Base-by-base conservation (phyloP, 208 protist species). In the Jaenimonas drosophilae region DNA sequence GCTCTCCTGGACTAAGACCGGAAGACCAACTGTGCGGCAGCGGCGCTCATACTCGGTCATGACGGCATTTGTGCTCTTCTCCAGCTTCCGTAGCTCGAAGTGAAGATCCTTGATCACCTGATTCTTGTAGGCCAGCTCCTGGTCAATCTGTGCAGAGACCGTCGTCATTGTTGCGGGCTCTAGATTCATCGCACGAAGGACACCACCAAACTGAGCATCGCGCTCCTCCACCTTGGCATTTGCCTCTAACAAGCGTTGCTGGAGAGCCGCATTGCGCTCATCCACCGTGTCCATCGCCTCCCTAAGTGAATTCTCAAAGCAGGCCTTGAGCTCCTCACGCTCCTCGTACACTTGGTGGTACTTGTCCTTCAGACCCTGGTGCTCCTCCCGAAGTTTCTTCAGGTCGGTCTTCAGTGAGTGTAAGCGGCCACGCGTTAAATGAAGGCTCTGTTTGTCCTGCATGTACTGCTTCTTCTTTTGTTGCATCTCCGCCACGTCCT, bases 71-170 rank as follows among this genome's bases (percentile, higher is more conserved):
- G 64, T 49, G 32, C 66, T 47, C 49, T 71, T 66, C 51, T 88
- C 78, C 49, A 76, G 33, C 54, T 88, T 88, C 43, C 70, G 67
- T 44, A 98, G 68, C 70, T 98, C 95, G 76, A 96, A 98, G 59
- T 97, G 80, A 24, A 98, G 63, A 42, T 97, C 92, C 60, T 96
- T 88, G 55, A 98, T 97, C 33, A 80, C 59, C 40, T 88, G 88
- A 70, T 98, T 98, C 66, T 97, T 97, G 11, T 59, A 62, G 31
- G 81, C 75, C 31, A 98, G 68, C 29, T 94, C 73, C 24, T 78
- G 61, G 47, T 98, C 95, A 17, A 98, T 78, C 64, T 92, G 67
- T n/a, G 65, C 49, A 1, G 88, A 83, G 23, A 98, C 79, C 6
- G 82, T 29, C 21, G 76, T 69, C 47, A 97, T 74, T 16, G 84